These are phyloP conservation scores for Lichtheimia hyalospora DNA, from an alignment of 371 early-diverging fungal species.

Conservation along the genomic window DNA sequence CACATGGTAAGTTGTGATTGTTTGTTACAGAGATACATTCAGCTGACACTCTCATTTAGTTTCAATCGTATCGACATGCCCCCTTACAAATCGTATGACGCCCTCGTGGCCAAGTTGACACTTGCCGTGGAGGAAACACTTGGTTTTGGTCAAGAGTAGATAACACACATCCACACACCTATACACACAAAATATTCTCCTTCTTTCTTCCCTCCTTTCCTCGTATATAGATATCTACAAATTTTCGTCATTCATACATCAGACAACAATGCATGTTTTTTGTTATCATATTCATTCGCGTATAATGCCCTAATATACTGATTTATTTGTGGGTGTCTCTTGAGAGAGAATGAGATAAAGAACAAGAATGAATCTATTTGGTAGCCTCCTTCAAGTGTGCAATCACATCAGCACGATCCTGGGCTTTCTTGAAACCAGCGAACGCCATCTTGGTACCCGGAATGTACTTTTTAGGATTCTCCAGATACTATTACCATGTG, in stretches of 20 bases:
- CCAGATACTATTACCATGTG: conserved; percentile 57
- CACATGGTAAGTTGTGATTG: conserved; percentile 72
- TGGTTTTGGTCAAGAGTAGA: conserved; percentile 78
- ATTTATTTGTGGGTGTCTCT: too few species aligned
- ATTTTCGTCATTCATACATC: too few species aligned
- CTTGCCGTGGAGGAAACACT: conserved; percentile 92
- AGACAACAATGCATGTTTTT: too few species aligned
- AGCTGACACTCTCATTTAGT: conserved; percentile 30
- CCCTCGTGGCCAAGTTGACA: conserved; percentile 77
- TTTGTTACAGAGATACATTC: not conserved
- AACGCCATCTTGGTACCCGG: conserved; percentile 98
- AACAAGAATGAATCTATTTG: too few species aligned
- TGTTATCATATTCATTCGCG: too few species aligned
- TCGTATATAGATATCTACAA: not conserved
- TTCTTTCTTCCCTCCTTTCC: not conserved
- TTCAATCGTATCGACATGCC: conserved; percentile 96
- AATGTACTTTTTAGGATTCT: conserved; percentile 98
- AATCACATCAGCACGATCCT: conserved; percentile 86
- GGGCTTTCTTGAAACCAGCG: conserved; percentile 97
- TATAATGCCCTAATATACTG: too few species aligned
- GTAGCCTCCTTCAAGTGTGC: conserved; percentile 80
- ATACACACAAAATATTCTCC: not conserved
- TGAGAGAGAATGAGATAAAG: too few species aligned
- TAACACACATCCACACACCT: not conserved
- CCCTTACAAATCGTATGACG: conserved; percentile 72